Evolutionary conservation across 805 yeast species (phyloP).

Genomic region (Saccharomycopsis synnaedendra): DNA sequence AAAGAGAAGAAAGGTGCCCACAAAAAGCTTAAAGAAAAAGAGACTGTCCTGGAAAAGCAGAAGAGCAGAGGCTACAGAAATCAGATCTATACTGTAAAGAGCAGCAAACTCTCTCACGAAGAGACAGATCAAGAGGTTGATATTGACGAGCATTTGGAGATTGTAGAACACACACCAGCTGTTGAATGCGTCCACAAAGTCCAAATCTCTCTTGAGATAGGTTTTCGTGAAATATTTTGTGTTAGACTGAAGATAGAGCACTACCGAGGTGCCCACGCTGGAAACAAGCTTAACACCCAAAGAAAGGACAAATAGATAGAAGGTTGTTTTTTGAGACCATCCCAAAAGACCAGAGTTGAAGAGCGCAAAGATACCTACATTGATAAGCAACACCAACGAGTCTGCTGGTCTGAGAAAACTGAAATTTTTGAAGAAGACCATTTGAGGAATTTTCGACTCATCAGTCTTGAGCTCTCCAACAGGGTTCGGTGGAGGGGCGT

Average conservation of each 20-base stretch:
- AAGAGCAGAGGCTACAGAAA: not conserved
- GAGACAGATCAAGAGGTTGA: slow-evolving; percentile 36
- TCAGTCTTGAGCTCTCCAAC: slow-evolving; percentile 23
- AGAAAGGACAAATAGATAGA: slow-evolving; percentile 29
- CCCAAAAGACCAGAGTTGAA: slow-evolving; percentile 16
- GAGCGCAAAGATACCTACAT: slow-evolving; percentile 30
- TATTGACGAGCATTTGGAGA: slow-evolving; percentile 39
- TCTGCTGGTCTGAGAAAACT: slow-evolving; percentile 56
- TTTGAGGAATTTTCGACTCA: slow-evolving; percentile 33
- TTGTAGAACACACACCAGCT: slow-evolving; percentile 66
- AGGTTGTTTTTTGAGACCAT: slow-evolving; percentile 22
- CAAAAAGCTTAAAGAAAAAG: slow-evolving; percentile 41
- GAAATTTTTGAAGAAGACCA: slow-evolving; percentile 55
- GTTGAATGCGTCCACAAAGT: slow-evolving; percentile 53
- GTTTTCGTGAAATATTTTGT: slow-evolving; percentile 53
- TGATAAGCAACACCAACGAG: slow-evolving; percentile 33
- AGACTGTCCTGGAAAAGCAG: slow-evolving; percentile 25
- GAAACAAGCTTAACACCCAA: slow-evolving; percentile 38
- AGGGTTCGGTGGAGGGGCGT: slow-evolving; percentile 26
- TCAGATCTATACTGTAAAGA: slow-evolving; percentile 6
- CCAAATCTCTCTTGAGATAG: slow-evolving; percentile 51
- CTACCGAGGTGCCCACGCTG: slow-evolving; percentile 35
- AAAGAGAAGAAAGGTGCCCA: slow-evolving; percentile 43
- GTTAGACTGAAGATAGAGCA: slow-evolving; percentile 49
- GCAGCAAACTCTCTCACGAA: slow-evolving; percentile 24